Evolutionary conservation across 306 rosid species (phyloP).

Genomic region (Citrullus amarus): DNA sequence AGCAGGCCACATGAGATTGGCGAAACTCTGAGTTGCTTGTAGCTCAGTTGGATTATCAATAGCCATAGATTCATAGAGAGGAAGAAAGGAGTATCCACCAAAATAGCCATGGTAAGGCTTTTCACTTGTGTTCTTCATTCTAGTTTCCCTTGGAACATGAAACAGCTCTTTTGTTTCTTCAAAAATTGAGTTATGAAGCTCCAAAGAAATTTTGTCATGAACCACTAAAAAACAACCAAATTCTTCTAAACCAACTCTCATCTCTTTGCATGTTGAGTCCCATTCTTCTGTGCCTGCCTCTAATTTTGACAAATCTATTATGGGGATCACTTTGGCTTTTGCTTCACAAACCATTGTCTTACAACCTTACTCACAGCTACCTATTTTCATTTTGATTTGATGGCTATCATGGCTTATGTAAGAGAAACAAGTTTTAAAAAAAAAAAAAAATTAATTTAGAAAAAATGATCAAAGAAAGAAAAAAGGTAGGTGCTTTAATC

Average conservation of each 20-base stretch:
- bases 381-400: no score
- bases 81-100: conserved; percentile 4
- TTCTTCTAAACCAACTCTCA: conserved; percentile 41
- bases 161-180: conserved; percentile 29
- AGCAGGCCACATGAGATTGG: conserved; percentile 28
- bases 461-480: no score
- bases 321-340: conserved; percentile 20
- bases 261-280: conserved; percentile 19
- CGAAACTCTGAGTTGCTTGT: conserved; percentile 15
- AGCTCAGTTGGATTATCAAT: conserved; percentile 18
- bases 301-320: conserved; percentile 27
- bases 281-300: conserved; percentile 27
- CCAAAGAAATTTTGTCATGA: conserved; percentile 23
- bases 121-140: conserved; percentile 23
- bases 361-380: no score
- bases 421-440: no score
- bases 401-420: no score
- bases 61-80: conserved; percentile 33
- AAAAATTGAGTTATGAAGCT: conserved; percentile 34
- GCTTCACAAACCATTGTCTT: conserved; percentile 21
- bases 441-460: no score
- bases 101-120: conserved; percentile 21
- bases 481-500: no score
- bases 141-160: conserved; percentile 39
- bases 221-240: conserved; percentile 37